phyloP scores from a whole-genome alignment of 371 early-diverging fungal species.

The Umbelopsis sp. region DNA sequence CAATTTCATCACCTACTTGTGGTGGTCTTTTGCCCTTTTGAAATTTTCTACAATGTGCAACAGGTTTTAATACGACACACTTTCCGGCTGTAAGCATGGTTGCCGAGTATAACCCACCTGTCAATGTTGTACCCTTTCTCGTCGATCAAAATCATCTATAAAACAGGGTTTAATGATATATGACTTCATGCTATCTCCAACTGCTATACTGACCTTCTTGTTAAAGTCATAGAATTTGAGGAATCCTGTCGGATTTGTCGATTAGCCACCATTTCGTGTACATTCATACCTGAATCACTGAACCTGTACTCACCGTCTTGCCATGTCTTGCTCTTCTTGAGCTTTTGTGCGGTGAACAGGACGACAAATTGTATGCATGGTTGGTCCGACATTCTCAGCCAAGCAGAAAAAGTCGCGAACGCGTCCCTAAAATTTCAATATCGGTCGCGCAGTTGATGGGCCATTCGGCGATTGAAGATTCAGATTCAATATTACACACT shows the following conservation, averaged over 20 bases:
- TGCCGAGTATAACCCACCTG: slow-evolving; percentile 24
- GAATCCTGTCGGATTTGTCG: slow-evolving; percentile 28
- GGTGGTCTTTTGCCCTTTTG: slow-evolving; percentile 39
- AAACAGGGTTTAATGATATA: neutral
- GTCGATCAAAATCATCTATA: slow-evolving; percentile 45
- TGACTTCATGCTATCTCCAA: neutral
- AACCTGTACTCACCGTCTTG: slow-evolving; percentile 53
- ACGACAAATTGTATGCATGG: slow-evolving; percentile 29
- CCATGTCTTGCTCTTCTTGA: slow-evolving; percentile 67
- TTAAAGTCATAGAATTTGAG: slow-evolving; percentile 49
- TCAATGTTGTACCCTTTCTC: slow-evolving; percentile 56
- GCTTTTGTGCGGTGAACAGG: slow-evolving; percentile 62
- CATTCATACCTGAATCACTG: neutral
- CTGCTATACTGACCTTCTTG: slow-evolving; percentile 37
- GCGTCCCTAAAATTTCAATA: slow-evolving; percentile 1
- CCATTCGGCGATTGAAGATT: no score
- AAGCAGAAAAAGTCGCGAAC: slow-evolving; percentile 9
- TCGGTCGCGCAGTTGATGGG: neutral
- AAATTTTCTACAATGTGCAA: slow-evolving; percentile 40
- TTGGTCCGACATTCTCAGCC: slow-evolving; percentile 12
- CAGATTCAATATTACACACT: no score
- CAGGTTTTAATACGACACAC: no score
- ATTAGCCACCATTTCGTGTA: neutral
- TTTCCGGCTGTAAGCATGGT: neutral
- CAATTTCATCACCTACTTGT: slow-evolving; percentile 59